Base-by-base conservation (phyloP, 345 rosid species). In the Eucalyptus sp. region DNA sequence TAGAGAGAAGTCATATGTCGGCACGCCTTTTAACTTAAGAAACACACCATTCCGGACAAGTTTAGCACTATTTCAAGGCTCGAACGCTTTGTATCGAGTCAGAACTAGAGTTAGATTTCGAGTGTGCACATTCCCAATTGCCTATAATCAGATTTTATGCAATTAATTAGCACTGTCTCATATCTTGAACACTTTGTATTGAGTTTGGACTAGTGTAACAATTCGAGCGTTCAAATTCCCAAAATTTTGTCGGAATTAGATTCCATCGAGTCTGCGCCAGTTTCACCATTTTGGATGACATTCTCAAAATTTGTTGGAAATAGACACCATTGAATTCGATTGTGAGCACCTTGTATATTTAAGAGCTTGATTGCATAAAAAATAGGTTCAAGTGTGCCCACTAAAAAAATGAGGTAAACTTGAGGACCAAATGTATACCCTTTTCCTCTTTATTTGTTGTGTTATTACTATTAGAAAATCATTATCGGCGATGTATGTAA, bases 221-320 rank as follows among this genome's bases (percentile, higher is more conserved):
- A 52, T 52, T 52, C 0, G 0, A 17, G 24, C 56, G 0, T 52
- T 52, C 10, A 7, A 4, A 1, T 52, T 52, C 56, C 56, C 56
- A 52, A 52, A 18, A 3, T 52, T 52, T 52, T 52, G 24, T 52
- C 1, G 24, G 56, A 52, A 18, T 7, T 52, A 18, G 56, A 52
- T 52, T 52, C 7, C 24, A 18, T 52, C 2, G 4, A 52, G 24
- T 52, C 4, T 8, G 4, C 7, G 24, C 10, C 2, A 56, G 8
- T 22, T 56, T 56, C 1, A 24, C 12, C 27, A 56, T 56, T 56
- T 56, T 24, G 62, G 29, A 56, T 10, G 5, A 56, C 13, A 24
- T 56, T 56, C 62, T 56, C 12, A 56, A 56, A 56, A 56, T 56
- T 56, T 56, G 29, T 22, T 22, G 62, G 12, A 56, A 56, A 56